Percentiles rank a stretch among this genome's conserved stretches.
These are phyloP conservation scores for Allomyces javanicus DNA, from an alignment of 192 early-diverging fungal species.

Conservation along the genomic window DNA sequence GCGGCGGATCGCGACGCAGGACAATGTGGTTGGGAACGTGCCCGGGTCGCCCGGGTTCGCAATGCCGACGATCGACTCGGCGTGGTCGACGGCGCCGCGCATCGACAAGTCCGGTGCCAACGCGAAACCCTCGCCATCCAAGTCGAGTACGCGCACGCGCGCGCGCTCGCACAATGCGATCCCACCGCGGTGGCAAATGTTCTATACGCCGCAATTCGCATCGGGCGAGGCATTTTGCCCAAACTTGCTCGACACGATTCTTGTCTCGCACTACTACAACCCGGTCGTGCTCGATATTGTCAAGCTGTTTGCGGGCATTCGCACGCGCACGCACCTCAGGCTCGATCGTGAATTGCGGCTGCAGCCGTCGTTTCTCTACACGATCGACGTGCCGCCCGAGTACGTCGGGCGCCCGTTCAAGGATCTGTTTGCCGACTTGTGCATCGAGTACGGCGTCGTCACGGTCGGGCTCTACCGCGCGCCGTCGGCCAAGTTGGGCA, in stretches of 20 bases:
- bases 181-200: not conserved
- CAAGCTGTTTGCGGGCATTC: not conserved
- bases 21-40: no score
- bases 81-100: no score
- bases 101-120: no score
- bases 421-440: not conserved
- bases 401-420: not conserved
- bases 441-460: not conserved
- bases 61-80: no score
- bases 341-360: not conserved
- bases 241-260: not conserved
- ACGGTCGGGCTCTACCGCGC: not conserved
- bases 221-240: not conserved
- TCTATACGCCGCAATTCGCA: not conserved
- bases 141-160: no score
- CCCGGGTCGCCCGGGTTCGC: no score
- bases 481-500: not conserved
- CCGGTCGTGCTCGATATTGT: not conserved
- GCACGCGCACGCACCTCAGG: not conserved
- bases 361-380: not conserved
- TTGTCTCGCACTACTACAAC: not conserved
- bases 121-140: no score
- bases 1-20: no score
- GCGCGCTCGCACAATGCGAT: no score
- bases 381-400: not conserved